These are phyloP conservation scores for Nothophaeocryptopus gaeumannii DNA, from an alignment of 2,329 filamentous ascomycete genomes.

Conservation along the genomic window DNA sequence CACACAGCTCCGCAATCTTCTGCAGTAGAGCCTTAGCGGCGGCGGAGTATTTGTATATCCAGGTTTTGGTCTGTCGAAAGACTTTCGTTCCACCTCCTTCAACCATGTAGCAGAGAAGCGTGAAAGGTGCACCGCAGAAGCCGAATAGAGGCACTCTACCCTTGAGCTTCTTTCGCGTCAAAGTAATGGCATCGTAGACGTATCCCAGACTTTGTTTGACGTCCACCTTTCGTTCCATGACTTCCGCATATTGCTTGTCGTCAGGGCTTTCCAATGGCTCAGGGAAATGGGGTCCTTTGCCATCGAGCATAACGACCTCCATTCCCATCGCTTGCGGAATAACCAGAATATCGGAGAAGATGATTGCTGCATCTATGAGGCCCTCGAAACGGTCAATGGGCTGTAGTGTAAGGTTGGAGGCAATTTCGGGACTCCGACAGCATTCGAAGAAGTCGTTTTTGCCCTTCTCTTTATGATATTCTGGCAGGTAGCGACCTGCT, in stretches of 20 bases:
- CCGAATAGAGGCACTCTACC: conserved; percentile 91
- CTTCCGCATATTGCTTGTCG: conserved; percentile 76
- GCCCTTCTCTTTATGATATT: conserved; percentile 95
- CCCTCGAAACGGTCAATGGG: conserved; percentile 88
- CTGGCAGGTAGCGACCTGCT: conserved; percentile 94
- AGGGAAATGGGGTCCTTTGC: conserved; percentile 94
- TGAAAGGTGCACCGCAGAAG: conserved; percentile 97
- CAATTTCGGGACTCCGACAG: conserved; percentile 88
- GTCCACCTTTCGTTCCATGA: conserved; percentile 76
- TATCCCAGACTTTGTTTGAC: conserved; percentile 83
- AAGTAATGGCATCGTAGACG: conserved; percentile 90
- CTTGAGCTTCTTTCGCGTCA: conserved; percentile 82
- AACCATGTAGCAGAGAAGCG: conserved; percentile 97
- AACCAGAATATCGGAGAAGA: conserved; percentile 97
- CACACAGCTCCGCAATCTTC: conserved; percentile 91
- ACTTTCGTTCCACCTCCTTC: conserved; percentile 95
- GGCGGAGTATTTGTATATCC: conserved; percentile 86
- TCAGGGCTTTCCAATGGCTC: conserved; percentile 73
- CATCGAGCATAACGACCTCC: conserved; percentile 97
- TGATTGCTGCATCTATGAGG: conserved; percentile 93
- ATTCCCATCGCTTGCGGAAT: conserved; percentile 98
- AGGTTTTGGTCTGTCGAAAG: conserved; percentile 91
- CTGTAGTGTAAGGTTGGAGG: conserved; percentile 89
- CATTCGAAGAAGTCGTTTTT: conserved; percentile 93
- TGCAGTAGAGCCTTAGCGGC: conserved; percentile 77